Conservation (phyloP, 306 rosid genomes). For the Begonia loranthoides region DNA sequence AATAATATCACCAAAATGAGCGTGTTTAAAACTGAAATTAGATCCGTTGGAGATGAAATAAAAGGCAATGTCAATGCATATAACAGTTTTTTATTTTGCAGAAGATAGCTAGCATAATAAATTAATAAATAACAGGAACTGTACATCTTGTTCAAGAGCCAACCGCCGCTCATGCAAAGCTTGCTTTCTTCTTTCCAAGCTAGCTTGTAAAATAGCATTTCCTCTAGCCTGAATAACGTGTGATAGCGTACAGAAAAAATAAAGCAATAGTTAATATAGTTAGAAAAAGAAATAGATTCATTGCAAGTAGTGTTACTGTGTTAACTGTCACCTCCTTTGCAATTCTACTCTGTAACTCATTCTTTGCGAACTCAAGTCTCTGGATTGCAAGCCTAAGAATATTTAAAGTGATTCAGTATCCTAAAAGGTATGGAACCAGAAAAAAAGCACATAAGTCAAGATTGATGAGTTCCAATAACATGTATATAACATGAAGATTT, state of each 20-base stretch:
- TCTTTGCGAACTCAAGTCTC: constrained; percentile 89
- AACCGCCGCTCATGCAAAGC: constrained; percentile 98
- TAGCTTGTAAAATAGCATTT: constrained; percentile 96
- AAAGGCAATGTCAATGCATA: too few species aligned
- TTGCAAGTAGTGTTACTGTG: too few species aligned
- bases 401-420: background rate
- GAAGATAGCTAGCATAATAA: too few species aligned
- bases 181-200: constrained; percentile 98
- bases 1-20: too few species aligned
- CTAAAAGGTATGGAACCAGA: too few species aligned
- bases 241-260: constrained; percentile 8
- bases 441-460: too few species aligned
- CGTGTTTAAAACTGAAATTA: too few species aligned
- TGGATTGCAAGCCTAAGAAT: constrained; percentile 77
- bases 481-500: too few species aligned
- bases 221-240: constrained; percentile 67
- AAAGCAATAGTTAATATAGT: background rate
- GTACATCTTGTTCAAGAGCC: constrained; percentile 98
- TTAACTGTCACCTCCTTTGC: constrained; percentile 68
- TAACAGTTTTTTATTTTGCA: too few species aligned
- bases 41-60: too few species aligned
- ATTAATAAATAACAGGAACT: constrained; percentile 4
- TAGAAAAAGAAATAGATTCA: too few species aligned
- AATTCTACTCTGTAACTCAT: constrained; percentile 81
- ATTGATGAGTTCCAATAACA: too few species aligned